Evolutionary conservation across 2,329 filamentous ascomycete species (phyloP).

Genomic region (Trichoderma sp.): DNA sequence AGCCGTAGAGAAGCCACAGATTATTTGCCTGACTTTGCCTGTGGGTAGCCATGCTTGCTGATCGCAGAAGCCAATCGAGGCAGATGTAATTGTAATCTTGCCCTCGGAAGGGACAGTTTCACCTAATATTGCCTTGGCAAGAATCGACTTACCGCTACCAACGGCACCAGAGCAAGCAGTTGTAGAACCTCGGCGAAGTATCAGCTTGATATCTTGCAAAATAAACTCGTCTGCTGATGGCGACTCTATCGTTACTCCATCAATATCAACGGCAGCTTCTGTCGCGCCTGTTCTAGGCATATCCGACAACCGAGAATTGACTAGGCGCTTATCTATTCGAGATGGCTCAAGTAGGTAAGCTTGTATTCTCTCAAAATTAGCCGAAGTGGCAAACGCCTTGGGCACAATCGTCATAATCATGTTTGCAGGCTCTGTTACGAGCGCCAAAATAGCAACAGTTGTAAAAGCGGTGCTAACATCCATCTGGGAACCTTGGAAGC

Average conservation of each 20-base stretch:
- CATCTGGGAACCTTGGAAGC: slow-evolving; percentile 29
- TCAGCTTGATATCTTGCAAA: slow-evolving; percentile 29
- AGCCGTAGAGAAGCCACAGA: slow-evolving; percentile 25
- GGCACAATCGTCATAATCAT: slow-evolving; percentile 48
- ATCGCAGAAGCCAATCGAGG: slow-evolving; percentile 28
- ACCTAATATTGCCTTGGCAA: slow-evolving; percentile 30
- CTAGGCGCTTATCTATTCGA: not conserved
- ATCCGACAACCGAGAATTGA: not conserved
- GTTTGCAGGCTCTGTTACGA: slow-evolving; percentile 47
- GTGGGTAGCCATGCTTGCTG: slow-evolving; percentile 30
- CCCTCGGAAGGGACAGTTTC: slow-evolving; percentile 24
- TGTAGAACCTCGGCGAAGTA: slow-evolving; percentile 30
- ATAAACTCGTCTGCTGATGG: not conserved
- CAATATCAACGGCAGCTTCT: slow-evolving; percentile 1
- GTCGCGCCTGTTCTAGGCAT: too few species aligned
- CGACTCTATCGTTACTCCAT: slow-evolving; percentile 3
- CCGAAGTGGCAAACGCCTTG: slow-evolving; percentile 35
- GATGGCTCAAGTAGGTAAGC: slow-evolving; percentile 34
- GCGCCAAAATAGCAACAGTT: slow-evolving; percentile 40
- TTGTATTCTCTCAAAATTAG: slow-evolving; percentile 44
- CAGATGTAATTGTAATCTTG: slow-evolving; percentile 9
- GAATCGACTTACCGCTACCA: slow-evolving; percentile 35
- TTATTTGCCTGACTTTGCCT: slow-evolving; percentile 28
- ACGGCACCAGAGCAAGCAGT: slow-evolving; percentile 33
- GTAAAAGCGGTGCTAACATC: slow-evolving; percentile 45